phyloP scores from a whole-genome alignment of 805 yeast species.

The Starmerella stigmatis region DNA sequence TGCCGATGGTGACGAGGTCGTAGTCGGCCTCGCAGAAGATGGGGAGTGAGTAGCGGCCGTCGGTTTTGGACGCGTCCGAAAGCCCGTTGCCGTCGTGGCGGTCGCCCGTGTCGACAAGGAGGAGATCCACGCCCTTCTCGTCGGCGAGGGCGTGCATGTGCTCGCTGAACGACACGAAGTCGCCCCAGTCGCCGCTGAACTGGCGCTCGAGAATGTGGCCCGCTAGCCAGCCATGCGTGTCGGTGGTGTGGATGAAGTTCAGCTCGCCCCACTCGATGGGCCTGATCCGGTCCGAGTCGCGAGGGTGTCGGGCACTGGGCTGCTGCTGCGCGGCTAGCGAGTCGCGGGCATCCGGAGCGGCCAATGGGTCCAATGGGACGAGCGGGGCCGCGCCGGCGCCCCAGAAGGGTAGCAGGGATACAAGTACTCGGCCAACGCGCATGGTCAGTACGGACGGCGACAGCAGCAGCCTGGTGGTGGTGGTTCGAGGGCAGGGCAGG shows the following conservation, averaged over 20 bases:
- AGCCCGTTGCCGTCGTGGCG: slow-evolving; percentile 89
- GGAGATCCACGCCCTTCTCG: slow-evolving; percentile 44
- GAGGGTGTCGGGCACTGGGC: slow-evolving; percentile 16
- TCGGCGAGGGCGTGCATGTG: slow-evolving; percentile 41
- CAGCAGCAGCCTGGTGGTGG: no score
- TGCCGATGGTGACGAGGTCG: slow-evolving; percentile 75
- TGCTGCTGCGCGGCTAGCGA: slow-evolving; percentile 8
- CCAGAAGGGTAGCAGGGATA: neutral
- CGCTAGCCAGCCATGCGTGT: slow-evolving; percentile 91
- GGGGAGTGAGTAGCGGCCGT: slow-evolving; percentile 50
- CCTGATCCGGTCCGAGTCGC: slow-evolving; percentile 31
- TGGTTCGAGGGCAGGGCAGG: no score
- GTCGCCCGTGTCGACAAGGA: slow-evolving; percentile 80
- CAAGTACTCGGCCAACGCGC: neutral
- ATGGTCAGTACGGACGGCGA: no score
- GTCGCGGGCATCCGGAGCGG: no score
- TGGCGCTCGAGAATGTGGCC: slow-evolving; percentile 69
- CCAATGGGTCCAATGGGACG: neutral
- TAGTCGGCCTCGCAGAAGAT: slow-evolving; percentile 54
- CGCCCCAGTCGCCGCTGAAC: slow-evolving; percentile 77
- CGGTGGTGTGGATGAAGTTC: slow-evolving; percentile 89
- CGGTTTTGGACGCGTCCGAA: slow-evolving; percentile 56
- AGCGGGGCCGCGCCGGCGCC: neutral
- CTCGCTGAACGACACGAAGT: slow-evolving; percentile 56
- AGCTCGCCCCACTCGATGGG: slow-evolving; percentile 58